These are phyloP conservation scores for Nasturtium officinale DNA, from an alignment of 345 rosid species.

Conservation along the genomic window DNA sequence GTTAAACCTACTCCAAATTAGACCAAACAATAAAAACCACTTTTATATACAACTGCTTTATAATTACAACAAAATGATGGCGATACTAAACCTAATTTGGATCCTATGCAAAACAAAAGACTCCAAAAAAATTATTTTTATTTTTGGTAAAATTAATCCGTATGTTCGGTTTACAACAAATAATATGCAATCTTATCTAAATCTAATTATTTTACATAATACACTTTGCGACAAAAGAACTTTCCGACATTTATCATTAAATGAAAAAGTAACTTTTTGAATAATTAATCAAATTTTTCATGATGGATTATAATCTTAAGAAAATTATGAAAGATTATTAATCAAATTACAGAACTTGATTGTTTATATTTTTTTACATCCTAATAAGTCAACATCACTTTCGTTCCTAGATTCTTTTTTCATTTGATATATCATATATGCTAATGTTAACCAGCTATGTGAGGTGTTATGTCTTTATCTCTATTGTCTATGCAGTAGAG, in stretches of 20 bases:
- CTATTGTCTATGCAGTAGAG: not conserved
- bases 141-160: not conserved
- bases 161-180: not conserved
- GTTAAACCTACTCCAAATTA: constrained; percentile 2
- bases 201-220: constrained; percentile 9
- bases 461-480: constrained; percentile 30
- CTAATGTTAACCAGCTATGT: constrained; percentile 34
- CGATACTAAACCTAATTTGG: constrained; percentile 18
- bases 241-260: constrained; percentile 9
- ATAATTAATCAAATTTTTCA: constrained; percentile 20
- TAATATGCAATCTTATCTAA: constrained; percentile 3
- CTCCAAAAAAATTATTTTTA: not conserved
- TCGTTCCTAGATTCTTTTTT: constrained; percentile 20
- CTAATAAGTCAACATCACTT: constrained; percentile 16
- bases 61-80: not conserved
- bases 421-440: constrained; percentile 31
- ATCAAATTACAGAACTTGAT: not conserved
- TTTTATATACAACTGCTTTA: not conserved
- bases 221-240: constrained; percentile 23
- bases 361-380: not conserved
- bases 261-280: constrained; percentile 16
- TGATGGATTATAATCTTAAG: constrained; percentile 8
- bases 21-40: not conserved
- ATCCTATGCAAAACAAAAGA: constrained; percentile 6
- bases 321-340: not conserved